These are phyloP conservation scores for Chlamydomonas applanata DNA, from an alignment of 139 green algal genomes.

Conservation along the genomic window DNA sequence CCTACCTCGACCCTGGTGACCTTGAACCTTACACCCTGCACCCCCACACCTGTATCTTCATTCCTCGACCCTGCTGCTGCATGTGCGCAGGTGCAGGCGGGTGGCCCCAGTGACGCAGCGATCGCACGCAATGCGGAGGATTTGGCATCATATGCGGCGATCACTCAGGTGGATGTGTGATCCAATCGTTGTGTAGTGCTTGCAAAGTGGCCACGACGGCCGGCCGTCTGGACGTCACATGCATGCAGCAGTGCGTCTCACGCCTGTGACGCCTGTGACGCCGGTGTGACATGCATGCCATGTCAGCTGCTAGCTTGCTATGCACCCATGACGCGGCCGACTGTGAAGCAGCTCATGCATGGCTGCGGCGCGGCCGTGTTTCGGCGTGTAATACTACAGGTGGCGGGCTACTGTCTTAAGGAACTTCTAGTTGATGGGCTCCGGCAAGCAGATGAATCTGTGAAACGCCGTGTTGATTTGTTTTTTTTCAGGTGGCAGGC, in stretches of 20 bases:
- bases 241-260: conserved; percentile 13
- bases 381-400: background rate
- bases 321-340: background rate
- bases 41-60: too few relatives aligned
- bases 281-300: background rate
- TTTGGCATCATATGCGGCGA: conserved; percentile 88
- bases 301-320: background rate
- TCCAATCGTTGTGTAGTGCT: too few relatives aligned
- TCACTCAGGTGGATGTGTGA: conserved; percentile 76
- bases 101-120: conserved; percentile 57
- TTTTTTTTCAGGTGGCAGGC: conserved; percentile 47
- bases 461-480: background rate
- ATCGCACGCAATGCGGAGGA: conserved; percentile 79
- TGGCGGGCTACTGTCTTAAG: background rate
- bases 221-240: conserved; percentile 3
- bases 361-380: background rate
- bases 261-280: too few relatives aligned
- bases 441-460: too few relatives aligned
- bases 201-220: background rate
- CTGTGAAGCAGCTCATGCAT: too few relatives aligned
- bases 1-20: too few relatives aligned
- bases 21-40: too few relatives aligned
- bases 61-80: background rate
- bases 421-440: background rate
- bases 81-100: conserved; percentile 7